Base-by-base conservation (phyloP, 768 basidiomycete species). In the Panellus pusillus region DNA sequence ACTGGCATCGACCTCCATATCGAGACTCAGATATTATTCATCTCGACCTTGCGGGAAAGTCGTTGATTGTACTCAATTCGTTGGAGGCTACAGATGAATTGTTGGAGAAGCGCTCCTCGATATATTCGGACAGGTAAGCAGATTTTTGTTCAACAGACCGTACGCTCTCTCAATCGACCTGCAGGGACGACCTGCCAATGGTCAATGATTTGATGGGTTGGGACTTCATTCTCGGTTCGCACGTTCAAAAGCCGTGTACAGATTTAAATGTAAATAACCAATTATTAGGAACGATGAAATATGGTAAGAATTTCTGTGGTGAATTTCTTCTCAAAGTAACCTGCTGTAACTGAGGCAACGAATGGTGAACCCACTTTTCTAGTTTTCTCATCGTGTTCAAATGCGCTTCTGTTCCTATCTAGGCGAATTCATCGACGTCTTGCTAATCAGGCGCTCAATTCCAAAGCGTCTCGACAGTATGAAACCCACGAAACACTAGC, bases 401-500 rank as follows among this genome's bases (percentile, higher is more conserved):
- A 8, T 14, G n/a, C n/a, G n/a, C 14, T 35, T 14, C 32, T 5
- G n/a, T n/a, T n/a, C n/a, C n/a, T n/a, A n/a, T 40, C 43, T 28
- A 79, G 79, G 79, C 72, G 67, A 42, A 65, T 67, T 9, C 71
- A 72, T 19, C 70, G 79, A 13, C 67, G 71, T 13, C 46, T 72
- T 7, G 77, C 79, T 57, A 68, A 71, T 31, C 63, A 73, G 44
- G 70, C 78, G 49, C 74, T 79, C 54, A 70, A 74, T 47, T 57
- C 65, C 1, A 61, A 64, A 20, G 72, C 72, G 4, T 35, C 3
- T 3, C 70, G 28, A 61, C 57, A 17, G 65, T 71, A 51, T 37
- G 65, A 27, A 65, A 66, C 47, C 68, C 63, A 69, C 9, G 62
- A 66, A 31, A 60, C 77, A 17, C 59, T 78, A 4, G 64, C 63